Conservation (phyloP, 73 alveolate species). For the Paramecium sonneborni region DNA sequence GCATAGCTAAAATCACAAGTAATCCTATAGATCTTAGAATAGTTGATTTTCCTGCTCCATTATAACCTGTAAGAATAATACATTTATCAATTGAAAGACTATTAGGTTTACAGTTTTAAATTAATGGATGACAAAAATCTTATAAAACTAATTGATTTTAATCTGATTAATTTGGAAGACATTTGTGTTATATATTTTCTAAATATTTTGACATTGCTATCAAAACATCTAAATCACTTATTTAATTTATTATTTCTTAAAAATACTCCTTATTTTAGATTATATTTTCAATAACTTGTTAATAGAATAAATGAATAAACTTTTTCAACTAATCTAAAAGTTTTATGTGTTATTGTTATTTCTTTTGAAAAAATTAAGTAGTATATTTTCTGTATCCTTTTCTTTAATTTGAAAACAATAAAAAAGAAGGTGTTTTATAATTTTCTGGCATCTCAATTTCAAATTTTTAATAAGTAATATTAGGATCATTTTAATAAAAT, state of each 20-base stretch:
- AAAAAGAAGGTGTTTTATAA: background rate
- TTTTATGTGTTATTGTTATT: background rate
- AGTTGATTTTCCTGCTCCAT: constrained; percentile 56
- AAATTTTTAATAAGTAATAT: background rate
- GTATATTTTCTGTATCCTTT: constrained; percentile 8
- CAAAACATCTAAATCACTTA: background rate
- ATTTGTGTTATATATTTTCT: background rate
- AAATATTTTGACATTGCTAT: constrained; percentile 13
- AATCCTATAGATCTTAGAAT: background rate
- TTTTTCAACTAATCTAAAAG: background rate
- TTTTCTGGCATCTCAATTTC: constrained; percentile 42
- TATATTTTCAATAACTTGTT: background rate
- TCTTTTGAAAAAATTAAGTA: background rate
- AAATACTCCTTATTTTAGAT: background rate
- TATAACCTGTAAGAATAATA: background rate
- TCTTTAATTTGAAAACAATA: constrained; percentile 4
- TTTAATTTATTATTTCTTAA: background rate
- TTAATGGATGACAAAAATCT: constrained; percentile 31
- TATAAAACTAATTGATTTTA: background rate
- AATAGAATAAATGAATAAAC: background rate
- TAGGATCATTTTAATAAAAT: background rate
- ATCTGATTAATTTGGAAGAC: background rate
- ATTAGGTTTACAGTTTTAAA: background rate
- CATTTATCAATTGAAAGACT: background rate
- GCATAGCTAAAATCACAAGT: background rate